Base-by-base conservation (phyloP, 116 monocot species). In the Cymodocea nodosa region DNA sequence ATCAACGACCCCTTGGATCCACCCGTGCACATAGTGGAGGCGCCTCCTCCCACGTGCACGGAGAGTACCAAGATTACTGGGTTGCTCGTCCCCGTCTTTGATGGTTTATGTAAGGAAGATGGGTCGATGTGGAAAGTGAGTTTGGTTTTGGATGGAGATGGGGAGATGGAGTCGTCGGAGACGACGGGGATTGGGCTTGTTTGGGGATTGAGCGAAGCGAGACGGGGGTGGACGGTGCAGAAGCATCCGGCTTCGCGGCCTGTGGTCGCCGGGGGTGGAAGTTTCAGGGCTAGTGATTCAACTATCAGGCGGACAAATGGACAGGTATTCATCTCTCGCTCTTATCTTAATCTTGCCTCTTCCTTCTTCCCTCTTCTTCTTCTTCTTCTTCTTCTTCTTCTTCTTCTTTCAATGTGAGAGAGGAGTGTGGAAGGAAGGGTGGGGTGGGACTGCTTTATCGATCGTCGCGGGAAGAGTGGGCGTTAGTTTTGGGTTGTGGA, bases 301-400 rank as follows among this genome's bases (percentile, higher is more conserved):
- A 92, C 75, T 52, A 80, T 82, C 11, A 92, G 69, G 0, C 85
- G 80, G 12, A 92, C 75, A 67, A 87, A 92, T 7, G 82, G 85
- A 63, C 92, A 87, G 2, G 92, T 80, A 65, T 92, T 84, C 92
- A 92, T 80, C n/a, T 48, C 40, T 20, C 23, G 5, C 44, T 44
- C 44, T 30, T 3, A 30, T 3, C 30, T n/a, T n/a, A n/a, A n/a
- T n/a, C n/a, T n/a, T n/a, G 44, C n/a, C 19, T 14, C 63, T 40
- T 11, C 12, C 17, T 63, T 59, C 59, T 15, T 59, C 25, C 15
- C 18, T 34, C 6, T 1, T 6, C 2, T 7, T 5, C 30, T 13
- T 2, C 8, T 2, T 25, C 24, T 14, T 59, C 59, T 59, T 2
- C 15, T 25, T 25, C 30, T 13, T 59, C 24, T 59, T 7, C 6